Evolutionary conservation across 768 basidiomycete species (phyloP), one percentile per base, ranked within the genome.

Genomic region (Leccinum sublutescens): DNA sequence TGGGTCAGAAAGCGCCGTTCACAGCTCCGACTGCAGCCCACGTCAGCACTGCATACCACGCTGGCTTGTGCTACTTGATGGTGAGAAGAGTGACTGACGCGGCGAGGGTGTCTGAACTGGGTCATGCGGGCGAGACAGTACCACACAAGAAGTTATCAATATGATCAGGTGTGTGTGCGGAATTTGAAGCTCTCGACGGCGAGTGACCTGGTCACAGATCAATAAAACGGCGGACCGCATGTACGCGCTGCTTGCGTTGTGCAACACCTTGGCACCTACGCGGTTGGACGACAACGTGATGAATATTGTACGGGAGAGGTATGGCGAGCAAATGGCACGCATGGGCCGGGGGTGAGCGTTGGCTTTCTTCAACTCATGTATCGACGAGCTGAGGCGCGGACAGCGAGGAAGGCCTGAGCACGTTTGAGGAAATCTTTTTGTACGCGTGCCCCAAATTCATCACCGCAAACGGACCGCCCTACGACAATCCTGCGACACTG

Each of bases 391-490:
- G 17, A 47, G 15, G 11, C 48, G 27, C 15, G 2, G 15, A 34
- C 66, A 87, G 86, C 48, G 82, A 85, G 66, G 90, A 94, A 56
- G 86, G 88, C 17, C 76, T 93, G 54, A 77, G 62, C 58, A 66
- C 68, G 3, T 69, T 71, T 85, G 23, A 69, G 48, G 68, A 69
- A 73, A 88, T 98, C 55, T 99, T 94, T 82, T 76, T 91, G 8
- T 92, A 91, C 60, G 93, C 96, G 21, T 95, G 94, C 73, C 97
- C 97, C 4, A 96, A 97, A 73, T 98, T 98, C 79, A 95, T 99
- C 74, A 85, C 85, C 17, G 94, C 95, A 62, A 96, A 94, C 72
- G 86, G 95, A 14, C 95, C 95, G 2, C 94, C 95, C 5, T 97
- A 96, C 76, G 90, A 96, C 38, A 91, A 95, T 68, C 74, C 85